Base-by-base conservation (phyloP, 2,329 filamentous ascomycete genomes). In the Alternaria sp. region DNA sequence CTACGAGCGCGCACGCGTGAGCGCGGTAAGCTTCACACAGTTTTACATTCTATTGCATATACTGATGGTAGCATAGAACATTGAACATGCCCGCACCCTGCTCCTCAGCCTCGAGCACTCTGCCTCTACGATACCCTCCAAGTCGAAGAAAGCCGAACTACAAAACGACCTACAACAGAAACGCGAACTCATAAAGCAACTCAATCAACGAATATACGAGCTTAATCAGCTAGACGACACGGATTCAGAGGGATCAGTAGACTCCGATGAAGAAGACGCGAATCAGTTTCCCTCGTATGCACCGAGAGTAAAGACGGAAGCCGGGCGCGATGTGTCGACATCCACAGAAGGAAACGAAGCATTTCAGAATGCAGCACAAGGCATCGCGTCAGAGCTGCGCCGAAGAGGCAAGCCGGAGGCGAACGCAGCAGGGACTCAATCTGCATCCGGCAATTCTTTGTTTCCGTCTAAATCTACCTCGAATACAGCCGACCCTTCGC, bases 91-190 rank as follows among this genome's bases (percentile, higher is more conserved):
- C 19, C 88, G 89, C 44, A 86, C 85, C 0, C 85, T 92, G 28
- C 87, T 94, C 59, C 86, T 90, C 19, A 89, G 86, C 62, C 85
- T 93, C 45, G 92, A 93, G 76, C 90, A 92, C 71, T 88, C 91
- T 69, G 85, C 88, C 6, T 79, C 87, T 13, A 82, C 80, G n/a
- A 58, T 76, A 26, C 65, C 75, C 15, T 74, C 75, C n/a, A 78
- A 78, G 61, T 73, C 76, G 2, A 87, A 86, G 62, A 87, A 88
- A 69, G 83, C 88, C 65, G 86, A 90, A 61, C 76, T 86, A 17
- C 90, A 93, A 77, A 80, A 82, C 21, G 89, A 91, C 65, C 82
- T 95, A 30, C 85, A 87, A 64, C 81, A 82, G 46, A 91, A 92
- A 72, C 86, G 90, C 61, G 88, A 91, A 36, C 76, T 88, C 6